Evolutionary conservation across 371 early-diverging fungal species (phyloP).

Genomic region (Batrachochytrium dendrobatidis): DNA sequence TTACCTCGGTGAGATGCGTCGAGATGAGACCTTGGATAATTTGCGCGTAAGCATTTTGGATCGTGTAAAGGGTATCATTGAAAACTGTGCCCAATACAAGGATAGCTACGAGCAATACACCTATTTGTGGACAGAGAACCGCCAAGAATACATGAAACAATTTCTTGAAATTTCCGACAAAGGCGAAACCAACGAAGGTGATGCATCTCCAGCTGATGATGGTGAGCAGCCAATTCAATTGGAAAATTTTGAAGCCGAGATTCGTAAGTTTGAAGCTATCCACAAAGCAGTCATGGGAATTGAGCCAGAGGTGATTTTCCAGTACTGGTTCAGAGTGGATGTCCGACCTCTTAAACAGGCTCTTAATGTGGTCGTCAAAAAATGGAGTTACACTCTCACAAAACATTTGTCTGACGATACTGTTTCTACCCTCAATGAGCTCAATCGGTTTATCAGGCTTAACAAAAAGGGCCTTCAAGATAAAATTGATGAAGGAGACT

Average conservation of each 20-base stretch:
- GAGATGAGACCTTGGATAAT: slow-evolving; percentile 31
- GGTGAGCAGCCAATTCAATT: slow-evolving; percentile 32
- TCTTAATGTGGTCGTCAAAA: slow-evolving; percentile 53
- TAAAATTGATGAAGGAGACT: slow-evolving; percentile 55
- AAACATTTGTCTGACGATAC: slow-evolving; percentile 51
- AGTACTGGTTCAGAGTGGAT: slow-evolving; percentile 54
- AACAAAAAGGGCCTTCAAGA: slow-evolving; percentile 45
- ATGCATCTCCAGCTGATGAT: slow-evolving; percentile 8
- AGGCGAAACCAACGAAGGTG: slow-evolving; percentile 20
- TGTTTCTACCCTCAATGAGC: slow-evolving; percentile 45
- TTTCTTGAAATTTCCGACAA: slow-evolving; percentile 35
- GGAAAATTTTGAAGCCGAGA: slow-evolving; percentile 53
- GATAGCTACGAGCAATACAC: slow-evolving; percentile 52
- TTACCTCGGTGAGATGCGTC: slow-evolving; percentile 46
- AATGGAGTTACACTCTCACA: slow-evolving; percentile 55
- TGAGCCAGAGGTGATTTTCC: slow-evolving; percentile 49
- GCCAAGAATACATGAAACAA: slow-evolving; percentile 52
- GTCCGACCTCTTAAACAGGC: slow-evolving; percentile 52
- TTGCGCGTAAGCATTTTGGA: slow-evolving; percentile 30
- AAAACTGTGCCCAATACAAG: slow-evolving; percentile 38
- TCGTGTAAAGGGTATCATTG: slow-evolving; percentile 34
- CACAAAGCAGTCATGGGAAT: slow-evolving; percentile 55
- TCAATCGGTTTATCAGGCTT: slow-evolving; percentile 42
- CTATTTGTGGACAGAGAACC: slow-evolving; percentile 56
- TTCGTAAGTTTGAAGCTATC: slow-evolving; percentile 51